These are phyloP conservation scores for Osmanthus fragrans DNA, from an alignment of 257 asterid species.

Conservation along the genomic window DNA sequence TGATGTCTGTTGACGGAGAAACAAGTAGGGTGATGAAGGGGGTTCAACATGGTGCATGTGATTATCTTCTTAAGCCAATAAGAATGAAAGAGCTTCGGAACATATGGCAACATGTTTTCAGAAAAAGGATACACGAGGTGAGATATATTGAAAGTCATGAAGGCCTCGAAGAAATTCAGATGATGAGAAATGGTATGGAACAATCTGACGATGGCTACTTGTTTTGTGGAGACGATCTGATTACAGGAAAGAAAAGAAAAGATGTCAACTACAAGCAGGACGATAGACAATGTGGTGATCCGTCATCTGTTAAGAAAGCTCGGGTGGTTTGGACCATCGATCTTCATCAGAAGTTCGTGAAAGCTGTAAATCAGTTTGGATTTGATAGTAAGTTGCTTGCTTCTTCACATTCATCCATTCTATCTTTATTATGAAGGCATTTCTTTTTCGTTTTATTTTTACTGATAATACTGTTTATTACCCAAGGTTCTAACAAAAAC, in stretches of 20 bases:
- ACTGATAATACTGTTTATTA: too few species aligned
- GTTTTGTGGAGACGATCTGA: slow-evolving; percentile 43
- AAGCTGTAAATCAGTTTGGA: slow-evolving; percentile 68
- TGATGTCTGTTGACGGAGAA: slow-evolving; percentile 85
- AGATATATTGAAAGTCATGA: slow-evolving; percentile 45
- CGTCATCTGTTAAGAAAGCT: slow-evolving; percentile 62
- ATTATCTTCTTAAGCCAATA: slow-evolving; percentile 79
- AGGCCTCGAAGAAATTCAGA: slow-evolving; percentile 38
- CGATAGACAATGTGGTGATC: slow-evolving; percentile 45
- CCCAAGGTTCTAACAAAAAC: background rate
- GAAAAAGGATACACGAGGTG: slow-evolving; percentile 61
- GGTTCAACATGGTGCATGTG: slow-evolving; percentile 82
- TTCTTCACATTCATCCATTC: background rate
- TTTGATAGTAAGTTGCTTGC: slow-evolving; percentile 51
- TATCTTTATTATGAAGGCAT: background rate
- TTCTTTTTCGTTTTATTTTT: too few species aligned
- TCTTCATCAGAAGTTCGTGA: slow-evolving; percentile 70
- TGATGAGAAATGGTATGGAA: slow-evolving; percentile 41
- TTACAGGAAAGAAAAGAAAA: slow-evolving; percentile 62
- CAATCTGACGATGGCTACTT: slow-evolving; percentile 50
- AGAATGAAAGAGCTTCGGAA: slow-evolving; percentile 71
- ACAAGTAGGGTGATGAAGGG: slow-evolving; percentile 84
- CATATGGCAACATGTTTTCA: slow-evolving; percentile 85
- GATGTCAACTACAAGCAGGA: slow-evolving; percentile 50
- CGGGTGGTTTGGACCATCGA: slow-evolving; percentile 78